Percentiles rank a stretch among this genome's conserved stretches.
Evolutionary conservation across 495 filamentous ascomycete genomes (phyloP).

Genomic region (Hyphodiscus hymeniophilus): DNA sequence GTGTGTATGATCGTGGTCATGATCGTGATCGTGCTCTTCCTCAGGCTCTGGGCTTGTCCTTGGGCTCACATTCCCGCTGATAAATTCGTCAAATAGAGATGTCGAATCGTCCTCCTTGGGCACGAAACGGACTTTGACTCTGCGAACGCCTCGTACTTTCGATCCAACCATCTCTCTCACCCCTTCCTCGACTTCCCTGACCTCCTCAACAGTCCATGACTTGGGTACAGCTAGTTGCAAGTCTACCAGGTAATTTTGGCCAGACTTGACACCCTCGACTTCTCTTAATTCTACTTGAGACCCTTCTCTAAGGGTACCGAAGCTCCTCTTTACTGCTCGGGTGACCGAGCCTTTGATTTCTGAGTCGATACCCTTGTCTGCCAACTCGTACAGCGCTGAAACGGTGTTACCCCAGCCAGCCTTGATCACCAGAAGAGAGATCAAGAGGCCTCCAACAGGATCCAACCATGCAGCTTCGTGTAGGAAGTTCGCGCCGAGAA

Average conservation of each 20-base stretch:
- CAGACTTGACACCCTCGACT: conserved; percentile 82
- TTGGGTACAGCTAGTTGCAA: conserved; percentile 72
- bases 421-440: conserved; percentile 85
- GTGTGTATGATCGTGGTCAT: conserved; percentile 13
- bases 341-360: conserved; percentile 68
- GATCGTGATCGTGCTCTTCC: conserved; percentile 35
- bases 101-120: conserved; percentile 44
- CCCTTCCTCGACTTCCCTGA: conserved; percentile 57
- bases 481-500: conserved; percentile 82
- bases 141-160: conserved; percentile 72
- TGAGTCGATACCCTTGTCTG: conserved; percentile 78
- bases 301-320: conserved; percentile 38
- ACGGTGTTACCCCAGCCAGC: conserved; percentile 84
- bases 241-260: conserved; percentile 91
- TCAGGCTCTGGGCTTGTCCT: conserved; percentile 61
- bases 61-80: conserved; percentile 54
- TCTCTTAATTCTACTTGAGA: conserved; percentile 53
- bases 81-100: conserved; percentile 71
- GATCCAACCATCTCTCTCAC: conserved; percentile 61
- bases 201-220: conserved; percentile 60
- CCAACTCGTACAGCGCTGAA: conserved; percentile 74
- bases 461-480: conserved; percentile 83
- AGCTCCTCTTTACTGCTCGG: conserved; percentile 49
- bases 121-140: conserved; percentile 75
- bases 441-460: conserved; percentile 86